These are phyloP conservation scores for Moniliella sp. DNA, from an alignment of 1,284 basidiomycete genomes.

Conservation along the genomic window DNA sequence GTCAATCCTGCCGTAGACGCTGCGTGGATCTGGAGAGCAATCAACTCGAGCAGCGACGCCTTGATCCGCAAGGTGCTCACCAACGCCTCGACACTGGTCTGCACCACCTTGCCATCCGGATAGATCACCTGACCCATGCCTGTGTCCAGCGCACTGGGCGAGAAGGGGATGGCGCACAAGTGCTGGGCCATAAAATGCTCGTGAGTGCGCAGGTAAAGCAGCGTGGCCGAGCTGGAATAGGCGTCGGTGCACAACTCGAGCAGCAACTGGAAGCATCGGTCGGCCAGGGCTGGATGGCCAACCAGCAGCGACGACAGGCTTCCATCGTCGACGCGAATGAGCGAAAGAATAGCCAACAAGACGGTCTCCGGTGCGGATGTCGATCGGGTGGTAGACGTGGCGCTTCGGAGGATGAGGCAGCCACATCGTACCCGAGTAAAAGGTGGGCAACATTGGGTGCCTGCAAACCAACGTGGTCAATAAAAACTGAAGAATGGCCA, in stretches of 20 bases:
- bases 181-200: conserved; percentile 80
- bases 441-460: conserved; percentile 77
- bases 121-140: conserved; percentile 50
- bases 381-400: too few relatives aligned
- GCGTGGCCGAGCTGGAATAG: conserved; percentile 56
- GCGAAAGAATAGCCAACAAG: conserved; percentile 59
- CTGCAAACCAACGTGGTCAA: conserved; percentile 50
- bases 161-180: conserved; percentile 47
- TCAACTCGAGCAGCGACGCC: conserved; percentile 62
- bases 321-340: conserved; percentile 44
- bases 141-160: conserved; percentile 8
- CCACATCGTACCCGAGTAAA: conserved; percentile 52
- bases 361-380: conserved; percentile 34
- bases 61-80: conserved; percentile 60
- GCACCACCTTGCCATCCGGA: conserved; percentile 48
- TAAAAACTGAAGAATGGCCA: conserved; percentile 58
- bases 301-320: not conserved
- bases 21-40: conserved; percentile 70
- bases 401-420: conserved; percentile 35
- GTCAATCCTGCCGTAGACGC: conserved; percentile 49
- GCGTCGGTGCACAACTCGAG: conserved; percentile 68
- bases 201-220: conserved; percentile 66
- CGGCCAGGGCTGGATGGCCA: conserved; percentile 54
- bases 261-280: conserved; percentile 61
- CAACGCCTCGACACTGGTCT: conserved; percentile 53